Evolutionary conservation across 139 green algal genomes (phyloP).

Genomic region (Mesotaenium endlicherianum): DNA sequence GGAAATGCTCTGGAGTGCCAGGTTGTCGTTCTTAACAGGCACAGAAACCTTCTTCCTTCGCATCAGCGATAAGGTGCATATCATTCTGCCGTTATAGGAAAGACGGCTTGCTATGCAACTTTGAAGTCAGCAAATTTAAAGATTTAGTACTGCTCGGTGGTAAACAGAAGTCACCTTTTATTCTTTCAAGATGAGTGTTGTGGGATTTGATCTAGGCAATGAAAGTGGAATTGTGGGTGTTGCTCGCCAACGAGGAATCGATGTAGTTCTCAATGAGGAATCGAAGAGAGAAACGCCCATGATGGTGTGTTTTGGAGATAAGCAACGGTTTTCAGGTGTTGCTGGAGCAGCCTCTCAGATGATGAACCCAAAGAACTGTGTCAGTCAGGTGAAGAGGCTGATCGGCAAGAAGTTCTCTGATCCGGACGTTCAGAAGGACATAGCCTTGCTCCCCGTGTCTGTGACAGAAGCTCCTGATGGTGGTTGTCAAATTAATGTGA

Average conservation of each 20-base stretch:
- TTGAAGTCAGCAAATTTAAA: too few species aligned
- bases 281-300: slow-evolving; percentile 87
- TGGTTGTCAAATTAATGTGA: slow-evolving; percentile 75
- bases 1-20: too few species aligned
- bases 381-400: slow-evolving; percentile 89
- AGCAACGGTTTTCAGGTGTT: slow-evolving; percentile 81
- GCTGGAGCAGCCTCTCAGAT: slow-evolving; percentile 71
- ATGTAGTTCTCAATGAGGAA: slow-evolving; percentile 89
- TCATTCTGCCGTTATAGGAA: too few species aligned
- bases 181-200: slow-evolving; percentile 82
- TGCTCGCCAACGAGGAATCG: slow-evolving; percentile 79
- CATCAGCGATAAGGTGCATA: too few species aligned
- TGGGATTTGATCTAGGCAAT: slow-evolving; percentile 90
- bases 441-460: slow-evolving; percentile 70
- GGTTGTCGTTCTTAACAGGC: too few species aligned
- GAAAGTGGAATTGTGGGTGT: slow-evolving; percentile 80
- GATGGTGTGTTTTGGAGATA: slow-evolving; percentile 83
- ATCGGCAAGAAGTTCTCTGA: slow-evolving; percentile 86
- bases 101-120: too few species aligned
- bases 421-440: slow-evolving; percentile 77
- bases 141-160: too few species aligned
- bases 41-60: too few species aligned
- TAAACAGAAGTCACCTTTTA: too few species aligned
- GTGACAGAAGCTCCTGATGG: slow-evolving; percentile 74
- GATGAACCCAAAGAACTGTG: slow-evolving; percentile 91